Evolutionary conservation across 257 asterid genomes (phyloP).

Genomic region (Anisodus tanguticus): DNA sequence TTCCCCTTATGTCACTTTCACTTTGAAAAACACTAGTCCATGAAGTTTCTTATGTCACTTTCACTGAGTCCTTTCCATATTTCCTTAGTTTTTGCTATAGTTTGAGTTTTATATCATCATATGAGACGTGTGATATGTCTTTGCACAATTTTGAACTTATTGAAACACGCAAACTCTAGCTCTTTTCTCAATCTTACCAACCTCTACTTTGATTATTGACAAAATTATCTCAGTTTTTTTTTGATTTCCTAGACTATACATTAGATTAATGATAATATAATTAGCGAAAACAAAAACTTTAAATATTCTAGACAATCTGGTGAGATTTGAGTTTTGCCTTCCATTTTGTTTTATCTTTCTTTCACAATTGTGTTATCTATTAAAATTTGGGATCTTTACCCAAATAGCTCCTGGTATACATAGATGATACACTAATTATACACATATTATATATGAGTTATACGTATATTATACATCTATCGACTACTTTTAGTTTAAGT

Average conservation of each 20-base stretch:
- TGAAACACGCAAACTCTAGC: background rate
- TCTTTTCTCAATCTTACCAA: background rate
- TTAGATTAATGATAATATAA: too few species aligned
- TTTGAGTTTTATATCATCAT: background rate
- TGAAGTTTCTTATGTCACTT: constrained; percentile 17
- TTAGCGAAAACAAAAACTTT: too few species aligned
- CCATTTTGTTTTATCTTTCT: background rate
- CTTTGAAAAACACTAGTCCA: background rate
- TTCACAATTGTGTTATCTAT: background rate
- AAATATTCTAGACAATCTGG: too few species aligned
- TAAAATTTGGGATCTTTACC: too few species aligned
- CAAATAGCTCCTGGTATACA: too few species aligned
- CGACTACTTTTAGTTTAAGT: too few species aligned
- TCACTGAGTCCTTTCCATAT: background rate
- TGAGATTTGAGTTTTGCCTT: background rate
- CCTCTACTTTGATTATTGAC: constrained; percentile 16
- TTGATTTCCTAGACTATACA: too few species aligned
- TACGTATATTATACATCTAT: too few species aligned
- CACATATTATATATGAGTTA: too few species aligned
- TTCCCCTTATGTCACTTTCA: background rate
- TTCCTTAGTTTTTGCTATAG: constrained; percentile 8
- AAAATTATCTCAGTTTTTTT: background rate
- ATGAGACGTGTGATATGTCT: background rate
- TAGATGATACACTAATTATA: too few species aligned
- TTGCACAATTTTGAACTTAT: background rate